These are phyloP conservation scores for Hippophae tibetana DNA, from an alignment of 306 rosid genomes.

Conservation along the genomic window DNA sequence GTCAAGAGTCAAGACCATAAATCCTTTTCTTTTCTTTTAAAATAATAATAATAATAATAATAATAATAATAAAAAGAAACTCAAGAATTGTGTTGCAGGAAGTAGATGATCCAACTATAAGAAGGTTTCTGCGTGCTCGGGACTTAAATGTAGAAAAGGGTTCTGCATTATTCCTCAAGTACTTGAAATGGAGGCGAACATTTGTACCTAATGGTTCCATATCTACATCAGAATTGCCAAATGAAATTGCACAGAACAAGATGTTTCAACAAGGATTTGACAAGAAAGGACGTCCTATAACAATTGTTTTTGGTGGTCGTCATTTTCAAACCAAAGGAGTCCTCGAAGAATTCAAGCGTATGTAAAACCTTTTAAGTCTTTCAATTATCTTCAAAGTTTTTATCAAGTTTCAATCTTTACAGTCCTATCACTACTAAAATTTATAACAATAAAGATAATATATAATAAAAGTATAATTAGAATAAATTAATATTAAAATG, in stretches of 20 bases:
- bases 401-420: not conserved
- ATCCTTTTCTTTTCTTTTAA: too few species aligned
- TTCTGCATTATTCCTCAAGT: conserved; percentile 46
- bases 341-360: conserved; percentile 38
- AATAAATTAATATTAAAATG: too few species aligned
- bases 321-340: conserved; percentile 40
- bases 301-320: conserved; percentile 35
- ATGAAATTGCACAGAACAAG: conserved; percentile 38
- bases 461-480: too few species aligned
- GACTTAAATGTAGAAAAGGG: conserved; percentile 38
- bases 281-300: conserved; percentile 51
- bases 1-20: not conserved
- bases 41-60: too few species aligned
- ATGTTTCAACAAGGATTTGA: conserved; percentile 41
- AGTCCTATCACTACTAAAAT: too few species aligned
- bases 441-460: too few species aligned
- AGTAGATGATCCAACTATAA: conserved; percentile 42
- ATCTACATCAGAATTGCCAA: conserved; percentile 33
- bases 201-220: conserved; percentile 39
- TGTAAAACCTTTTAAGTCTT: not conserved
- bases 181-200: conserved; percentile 42
- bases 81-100: conserved; percentile 25
- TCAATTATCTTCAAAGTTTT: not conserved
- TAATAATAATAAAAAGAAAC: too few species aligned
- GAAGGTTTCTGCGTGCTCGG: conserved; percentile 57